These are phyloP conservation scores for Funneliformis mosseae DNA, from an alignment of 192 early-diverging fungal genomes.

Conservation along the genomic window DNA sequence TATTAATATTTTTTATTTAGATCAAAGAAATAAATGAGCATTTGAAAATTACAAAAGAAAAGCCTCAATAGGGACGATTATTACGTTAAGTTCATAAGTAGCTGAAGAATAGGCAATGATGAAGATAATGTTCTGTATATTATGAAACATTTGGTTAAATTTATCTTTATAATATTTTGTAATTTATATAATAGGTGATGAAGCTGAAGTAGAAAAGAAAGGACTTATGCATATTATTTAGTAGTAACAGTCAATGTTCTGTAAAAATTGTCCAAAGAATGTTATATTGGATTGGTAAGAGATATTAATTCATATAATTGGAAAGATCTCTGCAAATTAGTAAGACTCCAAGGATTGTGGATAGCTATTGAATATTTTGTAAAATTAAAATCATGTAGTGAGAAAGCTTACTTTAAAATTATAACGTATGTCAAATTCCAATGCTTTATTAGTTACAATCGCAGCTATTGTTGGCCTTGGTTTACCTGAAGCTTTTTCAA, in stretches of 20 bases:
- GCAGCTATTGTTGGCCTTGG: conserved; percentile 80
- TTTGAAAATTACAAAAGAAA: no score
- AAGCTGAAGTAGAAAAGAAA: conserved; percentile 49
- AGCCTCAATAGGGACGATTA: no score
- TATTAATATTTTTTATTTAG: conserved; percentile 67
- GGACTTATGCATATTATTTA: no score
- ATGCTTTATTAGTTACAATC: conserved; percentile 81
- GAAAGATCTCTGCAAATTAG: conserved; percentile 70
- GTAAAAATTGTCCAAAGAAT: no score
- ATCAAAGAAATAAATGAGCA: no score
- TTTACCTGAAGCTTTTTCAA: conserved; percentile 76
- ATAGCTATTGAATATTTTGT: conserved; percentile 69
- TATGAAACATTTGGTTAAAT: background rate
- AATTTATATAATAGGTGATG: conserved; percentile 26
- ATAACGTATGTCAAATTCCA: conserved; percentile 79
- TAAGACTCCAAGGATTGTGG: conserved; percentile 76
- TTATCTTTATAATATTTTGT: background rate
- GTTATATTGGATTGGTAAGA: conserved; percentile 56
- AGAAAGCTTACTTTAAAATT: conserved; percentile 7
- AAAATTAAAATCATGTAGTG: background rate
- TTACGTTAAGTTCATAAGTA: conserved; percentile 82
- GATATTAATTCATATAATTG: conserved; percentile 31
- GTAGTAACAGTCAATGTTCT: no score
- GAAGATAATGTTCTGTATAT: conserved; percentile 34
- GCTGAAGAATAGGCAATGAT: conserved; percentile 48